Evolutionary conservation across 352 stramenopile species (phyloP).

Genomic region (Phytophthora sojae): DNA sequence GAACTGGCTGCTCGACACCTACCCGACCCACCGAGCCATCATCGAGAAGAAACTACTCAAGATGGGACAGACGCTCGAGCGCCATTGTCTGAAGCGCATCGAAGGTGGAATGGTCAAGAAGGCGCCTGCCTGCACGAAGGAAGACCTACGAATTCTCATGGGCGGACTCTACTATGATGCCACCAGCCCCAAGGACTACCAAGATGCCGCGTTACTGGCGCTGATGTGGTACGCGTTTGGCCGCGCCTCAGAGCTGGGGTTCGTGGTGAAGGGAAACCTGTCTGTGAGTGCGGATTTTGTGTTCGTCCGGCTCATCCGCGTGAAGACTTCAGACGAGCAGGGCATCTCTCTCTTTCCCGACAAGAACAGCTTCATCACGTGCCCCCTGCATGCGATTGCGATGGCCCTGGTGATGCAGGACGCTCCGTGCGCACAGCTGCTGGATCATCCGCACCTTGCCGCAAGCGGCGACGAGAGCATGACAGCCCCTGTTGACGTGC

Average conservation of each 20-base stretch:
- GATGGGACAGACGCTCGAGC: slow-evolving; percentile 15
- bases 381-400: neutral
- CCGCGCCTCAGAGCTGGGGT: too few relatives aligned
- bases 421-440: too few relatives aligned
- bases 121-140: neutral
- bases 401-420: slow-evolving; percentile 12
- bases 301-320: slow-evolving; percentile 10
- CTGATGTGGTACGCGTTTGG: too few relatives aligned
- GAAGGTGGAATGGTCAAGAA: neutral
- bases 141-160: slow-evolving; percentile 25
- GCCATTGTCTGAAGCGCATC: slow-evolving; percentile 20
- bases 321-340: slow-evolving; percentile 5
- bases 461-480: neutral
- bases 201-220: slow-evolving; percentile 23
- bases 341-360: slow-evolving; percentile 10
- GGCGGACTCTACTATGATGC: slow-evolving; percentile 13
- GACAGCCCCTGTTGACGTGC: neutral
- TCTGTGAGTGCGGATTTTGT: slow-evolving; percentile 8
- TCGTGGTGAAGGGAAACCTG: too few relatives aligned
- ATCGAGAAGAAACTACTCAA: slow-evolving; percentile 29
- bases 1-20: slow-evolving; percentile 25
- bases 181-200: slow-evolving; percentile 11
- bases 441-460: neutral
- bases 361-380: slow-evolving; percentile 14
- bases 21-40: neutral